These are phyloP conservation scores for Podaxis sp. DNA, from an alignment of 768 basidiomycete genomes.

Conservation along the genomic window DNA sequence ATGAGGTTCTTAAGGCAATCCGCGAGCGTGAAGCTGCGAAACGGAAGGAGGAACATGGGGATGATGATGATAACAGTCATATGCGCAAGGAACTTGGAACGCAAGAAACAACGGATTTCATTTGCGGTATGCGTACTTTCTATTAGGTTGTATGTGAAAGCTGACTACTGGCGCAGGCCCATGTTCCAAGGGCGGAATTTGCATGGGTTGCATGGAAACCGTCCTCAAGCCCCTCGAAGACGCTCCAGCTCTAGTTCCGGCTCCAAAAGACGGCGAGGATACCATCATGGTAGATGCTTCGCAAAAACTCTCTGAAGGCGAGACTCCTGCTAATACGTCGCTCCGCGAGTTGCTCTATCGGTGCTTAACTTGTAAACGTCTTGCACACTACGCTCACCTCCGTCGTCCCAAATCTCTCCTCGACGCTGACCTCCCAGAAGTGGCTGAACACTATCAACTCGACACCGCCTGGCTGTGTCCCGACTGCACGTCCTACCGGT, in stretches of 20 bases:
- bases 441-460: conserved; percentile 64
- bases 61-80: conserved; percentile 24
- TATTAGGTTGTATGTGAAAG: neutral
- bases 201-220: conserved; percentile 69
- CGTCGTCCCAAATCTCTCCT: conserved; percentile 41
- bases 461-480: conserved; percentile 64
- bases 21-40: conserved; percentile 47
- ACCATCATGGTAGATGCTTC: conserved; percentile 36
- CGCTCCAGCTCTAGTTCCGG: conserved; percentile 1
- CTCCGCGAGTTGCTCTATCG: conserved; percentile 66
- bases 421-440: conserved; percentile 35
- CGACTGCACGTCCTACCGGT: conserved; percentile 74
- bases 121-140: conserved; percentile 50
- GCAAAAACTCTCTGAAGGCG: conserved; percentile 12
- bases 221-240: conserved; percentile 40
- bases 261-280: conserved; percentile 20
- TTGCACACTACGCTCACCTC: conserved; percentile 80
- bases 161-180: conserved; percentile 31
- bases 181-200: conserved; percentile 76
- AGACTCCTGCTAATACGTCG: conserved; percentile 15
- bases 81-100: conserved; percentile 47
- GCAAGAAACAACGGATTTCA: conserved; percentile 72
- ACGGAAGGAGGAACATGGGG: conserved; percentile 32
- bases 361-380: conserved; percentile 80
- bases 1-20: conserved; percentile 71